Conservation (phyloP, 2,329 filamentous ascomycete species). For the Orbilia oligospora region DNA sequence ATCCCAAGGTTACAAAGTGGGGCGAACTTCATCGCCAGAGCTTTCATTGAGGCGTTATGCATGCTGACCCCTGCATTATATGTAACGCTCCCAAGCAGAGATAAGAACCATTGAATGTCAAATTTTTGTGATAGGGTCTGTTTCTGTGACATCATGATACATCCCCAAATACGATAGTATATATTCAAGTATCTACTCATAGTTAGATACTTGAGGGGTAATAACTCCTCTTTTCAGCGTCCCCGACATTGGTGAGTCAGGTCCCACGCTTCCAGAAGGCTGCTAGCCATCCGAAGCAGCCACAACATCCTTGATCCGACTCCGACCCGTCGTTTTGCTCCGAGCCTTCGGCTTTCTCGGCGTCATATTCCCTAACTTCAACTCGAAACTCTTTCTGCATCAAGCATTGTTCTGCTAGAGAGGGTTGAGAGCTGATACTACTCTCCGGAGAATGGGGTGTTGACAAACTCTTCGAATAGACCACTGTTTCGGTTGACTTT, state of each 20-base stretch:
- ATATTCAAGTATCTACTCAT: too few species aligned
- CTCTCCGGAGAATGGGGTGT: neutral
- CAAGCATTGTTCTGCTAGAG: slow-evolving; percentile 4
- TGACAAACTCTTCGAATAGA: neutral
- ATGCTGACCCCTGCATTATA: too few species aligned
- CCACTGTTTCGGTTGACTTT: neutral
- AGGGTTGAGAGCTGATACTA: neutral
- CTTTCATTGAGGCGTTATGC: too few species aligned
- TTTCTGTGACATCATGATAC: too few species aligned
- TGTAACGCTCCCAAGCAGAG: too few species aligned
- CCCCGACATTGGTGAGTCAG: neutral
- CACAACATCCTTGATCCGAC: neutral
- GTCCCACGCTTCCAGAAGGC: neutral
- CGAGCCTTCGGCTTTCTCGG: neutral
- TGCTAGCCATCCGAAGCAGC: neutral
- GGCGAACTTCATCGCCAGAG: too few species aligned
- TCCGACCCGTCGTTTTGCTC: neutral
- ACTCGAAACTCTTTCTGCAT: neutral
- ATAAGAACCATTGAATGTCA: too few species aligned
- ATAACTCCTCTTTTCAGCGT: neutral
- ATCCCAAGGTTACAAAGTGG: too few species aligned
- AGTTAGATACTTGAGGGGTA: neutral
- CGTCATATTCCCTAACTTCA: slow-evolving; percentile 3
- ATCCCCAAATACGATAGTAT: too few species aligned
- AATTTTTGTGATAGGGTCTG: too few species aligned